phyloP scores from a whole-genome alignment of 805 yeast genomes.

The Zygotorulaspora florentina region DNA sequence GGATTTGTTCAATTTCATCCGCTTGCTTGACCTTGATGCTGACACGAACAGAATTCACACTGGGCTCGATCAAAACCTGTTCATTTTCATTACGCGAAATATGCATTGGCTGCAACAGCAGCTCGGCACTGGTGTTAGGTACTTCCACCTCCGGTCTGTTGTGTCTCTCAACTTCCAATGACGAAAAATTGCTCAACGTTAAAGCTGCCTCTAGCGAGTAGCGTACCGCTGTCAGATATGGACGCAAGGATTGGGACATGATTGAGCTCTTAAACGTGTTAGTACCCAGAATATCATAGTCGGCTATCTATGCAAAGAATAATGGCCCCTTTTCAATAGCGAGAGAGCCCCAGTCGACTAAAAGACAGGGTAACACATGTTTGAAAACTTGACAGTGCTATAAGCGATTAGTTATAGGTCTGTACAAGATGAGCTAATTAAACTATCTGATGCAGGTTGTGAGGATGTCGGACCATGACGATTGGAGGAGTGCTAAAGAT shows the following conservation, averaged over 20 bases:
- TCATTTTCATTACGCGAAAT: constrained; percentile 93
- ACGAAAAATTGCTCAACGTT: constrained; percentile 88
- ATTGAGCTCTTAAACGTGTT: background rate
- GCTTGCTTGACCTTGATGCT: constrained; percentile 94
- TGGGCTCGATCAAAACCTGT: constrained; percentile 86
- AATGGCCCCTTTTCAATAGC: constrained; percentile 1
- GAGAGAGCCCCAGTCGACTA: background rate
- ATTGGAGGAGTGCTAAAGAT: constrained; percentile 65
- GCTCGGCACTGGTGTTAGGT: constrained; percentile 69
- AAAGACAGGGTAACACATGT: background rate
- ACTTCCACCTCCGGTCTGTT: constrained; percentile 96
- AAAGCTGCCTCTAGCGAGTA: constrained; percentile 89
- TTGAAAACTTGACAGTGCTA: no score
- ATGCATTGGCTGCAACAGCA: constrained; percentile 81
- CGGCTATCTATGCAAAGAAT: background rate
- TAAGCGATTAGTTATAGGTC: background rate
- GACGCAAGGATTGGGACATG: constrained; percentile 94
- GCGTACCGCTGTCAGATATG: constrained; percentile 91
- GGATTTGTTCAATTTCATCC: constrained; percentile 91
- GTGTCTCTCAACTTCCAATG: constrained; percentile 94
- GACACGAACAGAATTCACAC: constrained; percentile 87
- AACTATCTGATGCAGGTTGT: background rate
- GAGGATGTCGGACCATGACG: constrained; percentile 10
- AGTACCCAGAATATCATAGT: background rate
- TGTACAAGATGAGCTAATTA: background rate